Evolutionary conservation across 2,329 filamentous ascomycete species (phyloP).

Genomic region (Macrophomina tecta): DNA sequence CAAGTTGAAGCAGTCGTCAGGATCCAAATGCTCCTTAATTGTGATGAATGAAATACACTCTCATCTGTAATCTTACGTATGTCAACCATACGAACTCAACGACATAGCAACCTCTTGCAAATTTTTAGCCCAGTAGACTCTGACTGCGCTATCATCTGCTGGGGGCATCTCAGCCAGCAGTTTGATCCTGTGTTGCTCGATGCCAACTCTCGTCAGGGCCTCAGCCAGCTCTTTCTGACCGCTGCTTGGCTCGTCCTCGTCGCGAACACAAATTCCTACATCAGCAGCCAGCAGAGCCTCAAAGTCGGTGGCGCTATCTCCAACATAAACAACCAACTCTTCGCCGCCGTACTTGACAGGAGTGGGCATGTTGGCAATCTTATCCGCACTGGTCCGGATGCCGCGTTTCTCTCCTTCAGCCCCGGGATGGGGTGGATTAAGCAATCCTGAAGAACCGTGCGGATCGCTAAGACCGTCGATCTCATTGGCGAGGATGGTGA

Average conservation of each 20-base stretch:
- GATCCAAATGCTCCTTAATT: no score
- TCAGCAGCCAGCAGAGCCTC: constrained; percentile 53
- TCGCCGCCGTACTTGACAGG: constrained; percentile 25
- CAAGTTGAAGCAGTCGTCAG: no score
- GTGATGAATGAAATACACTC: no score
- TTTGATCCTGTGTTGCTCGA: constrained; percentile 32
- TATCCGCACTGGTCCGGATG: constrained; percentile 50
- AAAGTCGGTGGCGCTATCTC: constrained; percentile 56
- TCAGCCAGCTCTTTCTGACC: constrained; percentile 43
- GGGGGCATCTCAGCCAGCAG: constrained; percentile 25
- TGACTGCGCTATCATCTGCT: constrained; percentile 11
- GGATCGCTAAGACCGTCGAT: constrained; percentile 38
- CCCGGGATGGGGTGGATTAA: constrained; percentile 30
- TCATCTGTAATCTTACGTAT: not conserved
- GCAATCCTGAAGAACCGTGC: constrained; percentile 36
- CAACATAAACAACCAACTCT: constrained; percentile 49
- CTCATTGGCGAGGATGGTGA: constrained; percentile 41
- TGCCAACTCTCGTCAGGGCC: constrained; percentile 40
- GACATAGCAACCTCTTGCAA: constrained; percentile 15
- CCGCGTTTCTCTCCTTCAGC: constrained; percentile 28
- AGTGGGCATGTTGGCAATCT: constrained; percentile 40
- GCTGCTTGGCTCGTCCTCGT: constrained; percentile 43
- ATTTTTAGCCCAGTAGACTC: constrained; percentile 18
- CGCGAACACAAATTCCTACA: constrained; percentile 54
- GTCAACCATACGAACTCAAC: constrained; percentile 11